Conservation (phyloP, 2,329 filamentous ascomycete genomes). For the Colletotrichum limetticola region DNA sequence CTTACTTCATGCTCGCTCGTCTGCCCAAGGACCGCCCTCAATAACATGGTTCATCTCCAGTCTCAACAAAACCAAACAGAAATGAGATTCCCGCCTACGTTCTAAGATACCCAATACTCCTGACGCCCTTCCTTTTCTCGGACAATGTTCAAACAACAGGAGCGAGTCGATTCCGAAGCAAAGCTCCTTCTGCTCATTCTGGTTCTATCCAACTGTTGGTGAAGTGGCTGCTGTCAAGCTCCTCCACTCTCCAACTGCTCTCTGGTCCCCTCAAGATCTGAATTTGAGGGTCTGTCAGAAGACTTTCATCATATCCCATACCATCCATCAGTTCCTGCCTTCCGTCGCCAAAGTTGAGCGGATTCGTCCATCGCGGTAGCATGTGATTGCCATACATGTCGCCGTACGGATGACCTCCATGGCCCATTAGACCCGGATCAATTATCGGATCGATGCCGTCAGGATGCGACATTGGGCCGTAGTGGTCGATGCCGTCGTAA, state of each 20-base stretch:
- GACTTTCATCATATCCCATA: slow-evolving; percentile 36
- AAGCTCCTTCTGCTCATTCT: slow-evolving; percentile 33
- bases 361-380: slow-evolving; percentile 31
- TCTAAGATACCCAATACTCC: slow-evolving; percentile 3
- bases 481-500: slow-evolving; percentile 34
- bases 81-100: neutral
- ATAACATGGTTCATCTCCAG: neutral
- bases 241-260: slow-evolving; percentile 48
- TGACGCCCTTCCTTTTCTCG: neutral
- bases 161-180: neutral
- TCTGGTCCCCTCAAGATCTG: slow-evolving; percentile 45
- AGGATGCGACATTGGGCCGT: slow-evolving; percentile 29
- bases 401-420: slow-evolving; percentile 31
- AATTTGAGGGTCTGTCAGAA: slow-evolving; percentile 37
- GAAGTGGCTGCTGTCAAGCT: slow-evolving; percentile 45
- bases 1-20: neutral
- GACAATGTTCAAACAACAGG: neutral
- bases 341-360: slow-evolving; percentile 24
- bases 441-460: slow-evolving; percentile 37
- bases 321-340: slow-evolving; percentile 34
- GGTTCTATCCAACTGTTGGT: slow-evolving; percentile 43
- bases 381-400: slow-evolving; percentile 30
- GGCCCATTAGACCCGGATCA: slow-evolving; percentile 32
- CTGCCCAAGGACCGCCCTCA: neutral
- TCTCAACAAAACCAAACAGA: slow-evolving; percentile 1